Evolutionary conservation across 495 filamentous ascomycete genomes (phyloP).

Genomic region (Podospora australis): DNA sequence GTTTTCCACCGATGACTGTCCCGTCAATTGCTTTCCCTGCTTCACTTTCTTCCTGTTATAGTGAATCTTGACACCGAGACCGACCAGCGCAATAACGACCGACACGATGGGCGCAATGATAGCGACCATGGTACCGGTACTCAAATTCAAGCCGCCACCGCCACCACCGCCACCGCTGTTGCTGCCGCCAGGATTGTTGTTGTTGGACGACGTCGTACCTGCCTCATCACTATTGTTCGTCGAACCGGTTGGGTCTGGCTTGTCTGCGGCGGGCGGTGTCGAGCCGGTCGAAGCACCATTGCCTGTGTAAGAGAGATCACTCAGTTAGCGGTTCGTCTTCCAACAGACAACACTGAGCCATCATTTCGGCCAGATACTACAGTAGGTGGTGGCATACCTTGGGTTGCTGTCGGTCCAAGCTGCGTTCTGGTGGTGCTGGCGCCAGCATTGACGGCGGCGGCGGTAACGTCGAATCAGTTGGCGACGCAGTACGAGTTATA

Average conservation of each 20-base stretch:
- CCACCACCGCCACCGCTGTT: neutral
- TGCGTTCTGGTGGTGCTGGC: neutral
- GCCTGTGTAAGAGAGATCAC: too few relatives aligned
- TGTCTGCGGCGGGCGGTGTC: neutral
- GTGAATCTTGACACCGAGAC: constrained; percentile 5
- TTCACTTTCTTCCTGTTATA: constrained; percentile 4
- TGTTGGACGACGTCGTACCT: neutral
- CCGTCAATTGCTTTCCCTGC: neutral
- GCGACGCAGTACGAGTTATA: constrained; percentile 11
- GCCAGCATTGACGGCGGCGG: neutral
- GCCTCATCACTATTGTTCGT: neutral
- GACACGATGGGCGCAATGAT: constrained; percentile 2
- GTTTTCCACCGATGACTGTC: neutral
- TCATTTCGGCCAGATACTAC: neutral
- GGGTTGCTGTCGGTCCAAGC: neutral
- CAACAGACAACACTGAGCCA: too few relatives aligned
- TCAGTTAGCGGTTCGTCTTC: too few relatives aligned
- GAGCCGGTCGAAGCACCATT: too few relatives aligned
- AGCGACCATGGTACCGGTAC: constrained; percentile 9
- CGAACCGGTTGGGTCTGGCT: too few relatives aligned
- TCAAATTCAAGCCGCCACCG: constrained; percentile 3
- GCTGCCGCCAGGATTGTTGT: neutral
- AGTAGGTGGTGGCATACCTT: neutral
- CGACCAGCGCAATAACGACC: neutral
- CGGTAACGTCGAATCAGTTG: constrained; percentile 10